These are phyloP conservation scores for Candida nonsorbophila DNA, from an alignment of 805 yeast genomes.

Conservation along the genomic window DNA sequence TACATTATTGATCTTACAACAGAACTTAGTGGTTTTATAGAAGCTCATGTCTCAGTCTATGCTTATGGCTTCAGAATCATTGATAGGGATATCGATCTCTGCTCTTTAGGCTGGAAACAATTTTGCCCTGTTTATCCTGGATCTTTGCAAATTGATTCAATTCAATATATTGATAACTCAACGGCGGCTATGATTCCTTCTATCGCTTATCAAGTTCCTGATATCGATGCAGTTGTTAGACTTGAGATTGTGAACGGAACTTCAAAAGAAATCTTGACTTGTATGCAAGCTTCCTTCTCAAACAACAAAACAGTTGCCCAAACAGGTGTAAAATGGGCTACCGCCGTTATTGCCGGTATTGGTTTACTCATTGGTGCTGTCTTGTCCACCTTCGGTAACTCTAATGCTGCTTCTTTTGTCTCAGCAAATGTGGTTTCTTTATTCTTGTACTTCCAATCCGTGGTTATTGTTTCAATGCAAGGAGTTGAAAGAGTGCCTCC, in stretches of 20 bases:
- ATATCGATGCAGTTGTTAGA: constrained; percentile 74
- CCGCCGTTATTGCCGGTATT: constrained; percentile 83
- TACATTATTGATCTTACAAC: constrained; percentile 70
- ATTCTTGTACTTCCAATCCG: constrained; percentile 83
- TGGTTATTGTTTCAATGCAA: constrained; percentile 78
- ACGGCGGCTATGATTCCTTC: constrained; percentile 67
- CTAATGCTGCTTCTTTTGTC: constrained; percentile 84
- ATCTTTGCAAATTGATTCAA: constrained; percentile 65
- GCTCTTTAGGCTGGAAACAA: constrained; percentile 71
- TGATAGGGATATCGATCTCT: constrained; percentile 52
- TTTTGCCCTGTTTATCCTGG: constrained; percentile 90
- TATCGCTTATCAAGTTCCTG: constrained; percentile 81
- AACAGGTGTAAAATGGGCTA: constrained; percentile 84
- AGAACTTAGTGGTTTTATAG: constrained; percentile 58
- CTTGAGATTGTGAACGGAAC: constrained; percentile 41
- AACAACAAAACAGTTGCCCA: constrained; percentile 82
- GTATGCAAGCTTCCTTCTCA: constrained; percentile 68
- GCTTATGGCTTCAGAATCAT: constrained; percentile 84
- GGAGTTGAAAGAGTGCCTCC: constrained; percentile 87
- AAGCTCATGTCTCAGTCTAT: constrained; percentile 67
- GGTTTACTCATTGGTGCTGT: constrained; percentile 81
- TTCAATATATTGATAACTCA: constrained; percentile 48
- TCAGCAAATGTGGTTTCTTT: constrained; percentile 82
- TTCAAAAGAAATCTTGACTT: constrained; percentile 49
- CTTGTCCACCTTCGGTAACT: constrained; percentile 80